Evolutionary conservation across 2,329 filamentous ascomycete species (phyloP).

Genomic region (Hypoxylon sp.): DNA sequence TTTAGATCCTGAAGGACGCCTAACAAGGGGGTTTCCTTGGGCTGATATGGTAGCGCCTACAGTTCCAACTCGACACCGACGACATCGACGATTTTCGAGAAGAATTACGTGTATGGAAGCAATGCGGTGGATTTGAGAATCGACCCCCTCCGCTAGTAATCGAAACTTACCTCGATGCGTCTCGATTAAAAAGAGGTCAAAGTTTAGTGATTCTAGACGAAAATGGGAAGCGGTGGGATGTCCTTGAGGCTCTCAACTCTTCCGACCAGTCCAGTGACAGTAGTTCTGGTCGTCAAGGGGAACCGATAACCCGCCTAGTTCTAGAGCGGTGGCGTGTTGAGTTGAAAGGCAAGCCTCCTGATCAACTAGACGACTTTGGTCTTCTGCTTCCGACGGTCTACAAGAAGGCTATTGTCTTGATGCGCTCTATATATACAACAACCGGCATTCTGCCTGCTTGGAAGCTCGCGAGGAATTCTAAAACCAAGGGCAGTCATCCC

Average conservation of each 20-base stretch:
- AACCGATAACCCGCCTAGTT: conserved; percentile 77
- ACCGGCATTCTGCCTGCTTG: conserved; percentile 86
- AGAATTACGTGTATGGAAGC: conserved; percentile 85
- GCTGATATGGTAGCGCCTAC: conserved; percentile 34
- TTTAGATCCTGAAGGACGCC: conserved; percentile 11
- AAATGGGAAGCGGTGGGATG: conserved; percentile 91
- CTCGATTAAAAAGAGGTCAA: conserved; percentile 83
- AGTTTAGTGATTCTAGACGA: conserved; percentile 90
- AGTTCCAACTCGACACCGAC: conserved; percentile 97
- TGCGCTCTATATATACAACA: conserved; percentile 87
- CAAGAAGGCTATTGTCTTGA: conserved; percentile 96
- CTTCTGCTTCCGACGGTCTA: conserved; percentile 85
- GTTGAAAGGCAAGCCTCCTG: conserved; percentile 71
- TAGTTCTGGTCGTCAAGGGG: conserved; percentile 56
- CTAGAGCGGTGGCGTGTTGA: conserved; percentile 93
- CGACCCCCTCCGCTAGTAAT: conserved; percentile 87
- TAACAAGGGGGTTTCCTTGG: conserved; percentile 1
- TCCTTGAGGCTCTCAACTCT: conserved; percentile 81
- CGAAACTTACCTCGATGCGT: conserved; percentile 88
- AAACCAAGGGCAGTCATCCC: conserved; percentile 76
- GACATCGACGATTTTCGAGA: conserved; percentile 90
- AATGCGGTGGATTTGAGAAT: conserved; percentile 79
- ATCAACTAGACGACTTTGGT: conserved; percentile 68
- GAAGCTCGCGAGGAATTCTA: conserved; percentile 81
- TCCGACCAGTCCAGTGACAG: conserved; percentile 67